Percentiles rank a stretch among this genome's conserved stretches.
Evolutionary conservation across 495 filamentous ascomycete species (phyloP).

Genomic region (Penicillium simplicissimum): DNA sequence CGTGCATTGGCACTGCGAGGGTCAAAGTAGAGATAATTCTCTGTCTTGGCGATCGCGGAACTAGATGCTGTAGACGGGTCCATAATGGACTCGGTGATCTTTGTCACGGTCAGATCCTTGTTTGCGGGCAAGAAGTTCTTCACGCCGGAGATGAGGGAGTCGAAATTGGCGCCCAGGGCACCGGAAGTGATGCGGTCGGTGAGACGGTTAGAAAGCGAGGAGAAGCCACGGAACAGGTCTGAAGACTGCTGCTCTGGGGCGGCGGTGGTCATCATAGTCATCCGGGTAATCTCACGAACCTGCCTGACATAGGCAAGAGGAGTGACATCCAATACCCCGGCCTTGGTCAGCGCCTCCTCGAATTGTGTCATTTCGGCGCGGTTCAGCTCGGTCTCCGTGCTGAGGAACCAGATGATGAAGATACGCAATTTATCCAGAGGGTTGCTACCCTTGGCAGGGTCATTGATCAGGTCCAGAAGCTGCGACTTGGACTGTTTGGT

Average conservation of each 20-base stretch:
- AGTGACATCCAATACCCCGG: conserved; percentile 68
- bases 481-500: conserved; percentile 89
- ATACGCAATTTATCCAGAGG: conserved; percentile 85
- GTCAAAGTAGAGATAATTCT: conserved; percentile 98
- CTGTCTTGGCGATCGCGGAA: conserved; percentile 92
- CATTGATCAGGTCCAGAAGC: conserved; percentile 84
- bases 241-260: conserved; percentile 66
- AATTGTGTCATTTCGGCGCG: conserved; percentile 82
- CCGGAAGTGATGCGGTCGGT: conserved; percentile 93
- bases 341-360: conserved; percentile 76
- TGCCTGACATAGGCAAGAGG: conserved; percentile 84
- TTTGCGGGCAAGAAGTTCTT: conserved; percentile 97
- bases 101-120: conserved; percentile 92
- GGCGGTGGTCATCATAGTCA: conserved; percentile 97
- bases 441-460: conserved; percentile 76
- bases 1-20: conserved; percentile 89
- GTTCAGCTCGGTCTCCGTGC: conserved; percentile 85
- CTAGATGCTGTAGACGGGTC: conserved; percentile 87
- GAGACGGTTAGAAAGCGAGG: conserved; percentile 81
- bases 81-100: conserved; percentile 98
- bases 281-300: conserved; percentile 92
- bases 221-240: conserved; percentile 85
- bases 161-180: conserved; percentile 86
- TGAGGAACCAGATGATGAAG: conserved; percentile 97
- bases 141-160: conserved; percentile 94